Evolutionary conservation across 139 green algal genomes (phyloP).

Genomic region (Volvox africanus): DNA sequence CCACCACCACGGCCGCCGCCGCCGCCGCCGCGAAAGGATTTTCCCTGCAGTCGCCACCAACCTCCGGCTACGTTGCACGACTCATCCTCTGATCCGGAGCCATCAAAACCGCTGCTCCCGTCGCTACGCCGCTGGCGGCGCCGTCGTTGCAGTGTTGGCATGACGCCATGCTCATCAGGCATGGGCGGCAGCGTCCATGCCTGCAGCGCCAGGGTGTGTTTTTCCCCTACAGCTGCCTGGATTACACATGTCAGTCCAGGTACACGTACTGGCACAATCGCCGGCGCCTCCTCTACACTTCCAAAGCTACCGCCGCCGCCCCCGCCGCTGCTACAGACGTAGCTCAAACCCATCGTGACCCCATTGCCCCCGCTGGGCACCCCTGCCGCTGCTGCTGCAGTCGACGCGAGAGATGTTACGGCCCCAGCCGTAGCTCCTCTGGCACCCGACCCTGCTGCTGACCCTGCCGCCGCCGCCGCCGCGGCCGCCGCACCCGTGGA

Average conservation of each 20-base stretch:
- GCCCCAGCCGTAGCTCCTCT: too few species aligned
- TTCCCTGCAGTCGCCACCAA: neutral
- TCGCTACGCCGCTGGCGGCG: neutral
- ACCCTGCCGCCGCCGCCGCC: neutral
- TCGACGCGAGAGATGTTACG: too few species aligned
- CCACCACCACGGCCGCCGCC: neutral
- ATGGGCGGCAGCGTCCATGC: constrained; percentile 70
- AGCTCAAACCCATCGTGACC: neutral
- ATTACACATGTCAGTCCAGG: constrained; percentile 72
- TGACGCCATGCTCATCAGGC: constrained; percentile 39
- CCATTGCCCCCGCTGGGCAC: neutral
- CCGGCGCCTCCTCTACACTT: neutral
- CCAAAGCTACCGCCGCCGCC: neutral
- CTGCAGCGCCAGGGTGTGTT: constrained; percentile 90
- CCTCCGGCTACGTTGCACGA: neutral
- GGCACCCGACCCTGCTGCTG: neutral
- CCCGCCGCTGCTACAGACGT: neutral
- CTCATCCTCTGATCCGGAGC: constrained; percentile 23
- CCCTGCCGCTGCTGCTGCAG: neutral
- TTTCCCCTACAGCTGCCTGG: constrained; percentile 88
- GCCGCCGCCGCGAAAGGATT: neutral
- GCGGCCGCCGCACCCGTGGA: neutral
- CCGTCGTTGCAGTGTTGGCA: constrained; percentile 4
- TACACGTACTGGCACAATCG: constrained; percentile 60
- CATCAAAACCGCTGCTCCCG: neutral